Conservation (phyloP, 1,284 basidiomycete genomes). For the Leccinum discolor region DNA sequence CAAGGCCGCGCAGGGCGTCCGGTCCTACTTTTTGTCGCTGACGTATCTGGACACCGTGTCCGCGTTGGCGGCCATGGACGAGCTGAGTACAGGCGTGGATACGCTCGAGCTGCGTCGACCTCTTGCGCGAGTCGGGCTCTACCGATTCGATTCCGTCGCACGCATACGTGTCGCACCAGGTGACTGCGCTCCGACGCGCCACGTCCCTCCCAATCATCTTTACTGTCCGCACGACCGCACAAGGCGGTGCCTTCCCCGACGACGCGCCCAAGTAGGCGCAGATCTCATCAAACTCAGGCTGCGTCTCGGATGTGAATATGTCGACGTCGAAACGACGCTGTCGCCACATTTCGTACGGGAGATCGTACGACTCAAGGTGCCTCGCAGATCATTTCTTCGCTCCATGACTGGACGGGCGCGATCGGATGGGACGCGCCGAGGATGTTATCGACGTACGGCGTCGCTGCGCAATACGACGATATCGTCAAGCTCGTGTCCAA, state of each 20-base stretch:
- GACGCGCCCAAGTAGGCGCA: constrained; percentile 70
- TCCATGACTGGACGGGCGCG: constrained; percentile 91
- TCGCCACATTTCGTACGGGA: constrained; percentile 63
- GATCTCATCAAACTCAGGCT: constrained; percentile 82
- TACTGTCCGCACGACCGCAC: constrained; percentile 86
- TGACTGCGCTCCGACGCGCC: constrained; percentile 78
- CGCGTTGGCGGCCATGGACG: constrained; percentile 70
- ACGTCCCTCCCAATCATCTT: constrained; percentile 90
- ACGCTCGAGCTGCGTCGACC: constrained; percentile 95
- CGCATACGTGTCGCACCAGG: constrained; percentile 81
- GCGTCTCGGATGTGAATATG: constrained; percentile 87
- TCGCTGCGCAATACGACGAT: constrained; percentile 76
- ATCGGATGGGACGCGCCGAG: constrained; percentile 80
- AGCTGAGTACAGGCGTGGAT: constrained; percentile 84
- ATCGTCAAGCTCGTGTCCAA: constrained; percentile 93
- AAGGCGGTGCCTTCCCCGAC: constrained; percentile 94
- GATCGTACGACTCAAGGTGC: constrained; percentile 58
- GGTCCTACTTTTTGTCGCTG: constrained; percentile 90
- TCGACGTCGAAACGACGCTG: constrained; percentile 90
- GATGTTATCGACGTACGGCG: constrained; percentile 70
- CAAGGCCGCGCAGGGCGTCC: constrained; percentile 43
- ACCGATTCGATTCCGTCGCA: constrained; percentile 61
- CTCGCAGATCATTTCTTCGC: constrained; percentile 88
- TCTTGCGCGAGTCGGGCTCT: constrained; percentile 61
- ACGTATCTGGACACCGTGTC: constrained; percentile 89